Conservation (phyloP, 768 basidiomycete species). For the Tylopilus cervinicoccineus region DNA sequence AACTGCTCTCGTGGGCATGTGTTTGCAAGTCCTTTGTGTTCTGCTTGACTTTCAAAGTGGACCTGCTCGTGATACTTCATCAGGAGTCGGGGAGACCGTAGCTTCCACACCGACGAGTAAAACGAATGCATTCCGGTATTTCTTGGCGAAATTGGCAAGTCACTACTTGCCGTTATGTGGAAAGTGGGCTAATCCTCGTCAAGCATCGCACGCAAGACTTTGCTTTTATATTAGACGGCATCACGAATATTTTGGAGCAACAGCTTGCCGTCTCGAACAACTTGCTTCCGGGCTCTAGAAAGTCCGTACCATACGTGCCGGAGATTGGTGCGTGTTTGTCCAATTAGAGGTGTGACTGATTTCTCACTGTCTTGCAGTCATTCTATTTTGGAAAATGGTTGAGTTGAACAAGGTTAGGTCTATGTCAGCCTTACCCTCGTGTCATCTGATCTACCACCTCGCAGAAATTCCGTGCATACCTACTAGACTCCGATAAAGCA, state of each 20-base stretch:
- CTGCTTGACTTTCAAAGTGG: slow-evolving; percentile 82
- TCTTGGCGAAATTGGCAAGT: slow-evolving; percentile 78
- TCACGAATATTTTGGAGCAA: slow-evolving; percentile 64
- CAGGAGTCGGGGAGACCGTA: slow-evolving; percentile 42
- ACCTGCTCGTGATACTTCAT: slow-evolving; percentile 52
- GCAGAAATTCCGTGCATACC: slow-evolving; percentile 87
- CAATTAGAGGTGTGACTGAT: not conserved
- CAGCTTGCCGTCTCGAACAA: slow-evolving; percentile 72
- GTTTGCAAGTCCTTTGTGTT: slow-evolving; percentile 73
- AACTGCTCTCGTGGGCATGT: slow-evolving; percentile 66
- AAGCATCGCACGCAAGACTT: slow-evolving; percentile 92
- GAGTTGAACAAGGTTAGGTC: slow-evolving; percentile 82
- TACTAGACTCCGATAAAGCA: slow-evolving; percentile 76
- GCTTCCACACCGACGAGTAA: slow-evolving; percentile 49
- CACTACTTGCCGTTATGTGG: not conserved
- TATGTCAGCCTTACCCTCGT: not conserved
- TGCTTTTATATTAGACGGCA: slow-evolving; percentile 73
- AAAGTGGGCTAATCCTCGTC: slow-evolving; percentile 8
- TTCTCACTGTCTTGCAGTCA: slow-evolving; percentile 44
- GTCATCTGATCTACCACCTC: not conserved
- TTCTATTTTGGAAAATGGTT: slow-evolving; percentile 87
- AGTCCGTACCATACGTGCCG: slow-evolving; percentile 74
- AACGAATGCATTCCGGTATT: slow-evolving; percentile 90
- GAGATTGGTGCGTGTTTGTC: slow-evolving; percentile 64
- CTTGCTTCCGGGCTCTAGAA: slow-evolving; percentile 81